Percentiles rank a stretch among this genome's conserved stretches.
Conservation (phyloP, 176 grass and related monocot species). For the Triticum turgidum region DNA sequence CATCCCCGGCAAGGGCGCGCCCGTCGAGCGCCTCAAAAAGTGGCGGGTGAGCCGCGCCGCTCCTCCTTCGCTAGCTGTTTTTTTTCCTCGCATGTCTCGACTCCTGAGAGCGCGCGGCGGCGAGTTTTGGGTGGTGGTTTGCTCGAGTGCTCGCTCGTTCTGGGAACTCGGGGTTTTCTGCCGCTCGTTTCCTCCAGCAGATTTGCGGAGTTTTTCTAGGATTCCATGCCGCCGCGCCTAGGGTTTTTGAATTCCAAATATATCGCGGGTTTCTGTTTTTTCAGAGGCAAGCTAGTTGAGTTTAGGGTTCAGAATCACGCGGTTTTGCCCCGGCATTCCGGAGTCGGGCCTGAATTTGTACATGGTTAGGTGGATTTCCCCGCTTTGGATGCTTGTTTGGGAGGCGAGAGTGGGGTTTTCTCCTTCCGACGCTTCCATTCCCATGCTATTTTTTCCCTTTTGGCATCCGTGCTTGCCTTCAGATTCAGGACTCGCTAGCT, state of each 20-base stretch:
- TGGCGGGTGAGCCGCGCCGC: conserved; percentile 60
- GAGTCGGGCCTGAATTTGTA: not conserved
- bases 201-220: not conserved
- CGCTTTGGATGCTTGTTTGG: not conserved
- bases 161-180: not conserved
- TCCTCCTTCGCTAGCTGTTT: not conserved
- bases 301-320: not conserved
- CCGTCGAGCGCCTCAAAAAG: conserved; percentile 60
- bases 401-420: not conserved
- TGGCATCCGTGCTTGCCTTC: not conserved
- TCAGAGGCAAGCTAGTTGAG: not conserved
- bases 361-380: not conserved
- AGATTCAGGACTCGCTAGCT: not conserved
- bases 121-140: not conserved
- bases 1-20: conserved; percentile 61
- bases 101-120: not conserved
- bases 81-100: not conserved
- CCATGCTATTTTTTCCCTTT: not conserved
- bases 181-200: not conserved
- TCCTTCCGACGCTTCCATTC: not conserved
- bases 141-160: not conserved
- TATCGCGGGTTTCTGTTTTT: too few species aligned
- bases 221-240: not conserved
- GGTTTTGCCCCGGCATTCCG: not conserved
- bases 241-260: not conserved